These are phyloP conservation scores for Aspergillus affinis DNA, from an alignment of 495 filamentous ascomycete genomes.

Conservation along the genomic window DNA sequence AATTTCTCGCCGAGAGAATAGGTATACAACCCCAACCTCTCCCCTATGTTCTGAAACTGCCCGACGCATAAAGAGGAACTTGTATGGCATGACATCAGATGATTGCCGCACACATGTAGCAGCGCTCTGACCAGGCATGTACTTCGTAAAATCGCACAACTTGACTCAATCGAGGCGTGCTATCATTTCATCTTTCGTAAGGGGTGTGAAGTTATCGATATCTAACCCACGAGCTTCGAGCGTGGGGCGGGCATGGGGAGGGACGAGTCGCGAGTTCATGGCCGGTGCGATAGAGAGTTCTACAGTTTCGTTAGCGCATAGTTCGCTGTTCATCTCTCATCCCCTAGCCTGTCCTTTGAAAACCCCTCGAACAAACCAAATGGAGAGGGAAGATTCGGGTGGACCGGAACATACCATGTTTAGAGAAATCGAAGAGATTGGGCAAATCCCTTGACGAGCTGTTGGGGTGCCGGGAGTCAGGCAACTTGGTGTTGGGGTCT, in stretches of 20 bases:
- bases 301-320: constrained; percentile 33
- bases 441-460: constrained; percentile 78
- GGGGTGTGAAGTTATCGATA: constrained; percentile 88
- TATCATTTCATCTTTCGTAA: constrained; percentile 94
- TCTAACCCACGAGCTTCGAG: constrained; percentile 79
- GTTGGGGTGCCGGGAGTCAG: constrained; percentile 87
- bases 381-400: not conserved
- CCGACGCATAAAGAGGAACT: constrained; percentile 36
- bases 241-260: constrained; percentile 71
- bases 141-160: constrained; percentile 39
- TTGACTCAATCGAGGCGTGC: constrained; percentile 86
- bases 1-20: constrained; percentile 23
- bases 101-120: constrained; percentile 26
- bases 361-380: not conserved
- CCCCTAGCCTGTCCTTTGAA: not conserved
- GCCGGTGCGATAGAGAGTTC: constrained; percentile 93
- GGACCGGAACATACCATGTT: constrained; percentile 68
- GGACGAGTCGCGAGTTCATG: constrained; percentile 84
- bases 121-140: constrained; percentile 35
- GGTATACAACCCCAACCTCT: constrained; percentile 23
- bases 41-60: constrained; percentile 31
- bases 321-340: not conserved
- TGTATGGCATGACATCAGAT: constrained; percentile 36
- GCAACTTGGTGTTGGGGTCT: constrained; percentile 81
- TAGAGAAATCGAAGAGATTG: constrained; percentile 86